Base-by-base conservation (phyloP, 345 rosid species). In the Hibiscus syriacus region DNA sequence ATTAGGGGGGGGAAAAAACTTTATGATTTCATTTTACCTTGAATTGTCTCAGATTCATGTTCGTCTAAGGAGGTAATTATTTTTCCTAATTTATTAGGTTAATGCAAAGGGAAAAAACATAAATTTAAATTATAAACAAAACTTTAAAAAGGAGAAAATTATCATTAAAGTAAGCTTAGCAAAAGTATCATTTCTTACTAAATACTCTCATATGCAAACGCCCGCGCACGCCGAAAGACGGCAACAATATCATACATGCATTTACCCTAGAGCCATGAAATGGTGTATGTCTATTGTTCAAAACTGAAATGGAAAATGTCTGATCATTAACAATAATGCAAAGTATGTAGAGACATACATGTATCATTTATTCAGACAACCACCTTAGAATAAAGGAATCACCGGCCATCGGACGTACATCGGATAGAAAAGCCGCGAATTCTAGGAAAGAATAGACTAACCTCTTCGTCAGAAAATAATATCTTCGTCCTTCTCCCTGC, bases 401-500 rank as follows among this genome's bases (percentile, higher is more conserved):
- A 54, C 43, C 56, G 25, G 4, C 19, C 12, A 5, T 30, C 56
- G 55, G 48, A 39, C 36, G 41, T 14, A 55, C 64, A 57, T 62
- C 63, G 56, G 16, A 67, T 22, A 2, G 54, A 38, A 38, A 73
- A 70, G 25, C 68, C 56, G 49, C 70, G 73, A 55, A 71, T 43
- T 67, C 70, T 71, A 72, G 20, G 63, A 46, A 32, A 66, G 52
- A 23, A 70, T 26, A 16, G 72, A 55, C 70, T 70, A 71, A 62
- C 58, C 36, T 72, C 70, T 56, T 22, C 67, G 75, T 87, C 76
- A 92, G 84, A 88, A 92, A 56, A 90, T 86, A 58, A 90, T 85
- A 71, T 92, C 97, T 72, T 83, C 78, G 38, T 90, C 98, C 79
- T 80, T 90, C 79, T 49, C 90, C 59, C 49, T 77, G 10, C 81